Base-by-base conservation (phyloP, 2,329 filamentous ascomycete species). In the Pyrenochaeta sp. region DNA sequence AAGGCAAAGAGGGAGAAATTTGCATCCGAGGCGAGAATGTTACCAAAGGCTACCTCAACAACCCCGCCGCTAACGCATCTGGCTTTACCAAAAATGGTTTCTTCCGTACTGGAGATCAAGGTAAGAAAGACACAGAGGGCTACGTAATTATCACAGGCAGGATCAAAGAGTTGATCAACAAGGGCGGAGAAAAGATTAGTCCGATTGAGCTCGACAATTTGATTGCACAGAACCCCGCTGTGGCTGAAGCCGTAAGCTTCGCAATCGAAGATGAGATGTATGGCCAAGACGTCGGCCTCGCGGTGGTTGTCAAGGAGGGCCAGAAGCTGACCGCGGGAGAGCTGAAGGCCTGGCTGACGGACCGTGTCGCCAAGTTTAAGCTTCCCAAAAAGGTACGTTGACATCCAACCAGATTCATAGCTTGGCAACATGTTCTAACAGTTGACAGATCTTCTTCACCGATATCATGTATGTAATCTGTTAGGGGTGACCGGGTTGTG, bases 151-250 rank as follows among this genome's bases (percentile, higher is more conserved):
- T 96, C 76, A 96, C 92, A 0, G 92, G 92, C n/a, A 84, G 92
- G 47, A 96, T 96, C 78, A 96, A 96, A 82, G 92, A 96, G 77
- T 82, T 96, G 46, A 96, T 96, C 81, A 92, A 92, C 78, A 93
- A 94, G 77, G 91, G 90, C 49, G 91, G 91, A 54, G 91, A 96
- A 79, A 95, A 95, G 80, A 95, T 96, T 72, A 90, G 87, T 62
- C 91, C 92, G 1, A 93, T 95, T 49, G 91, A 96, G 78, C 82
- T 96, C 30, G 91, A 96, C 80, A 96, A 96, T 63, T 86, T 90
- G 11, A 80, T 96, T 23, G 83, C 88, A n/a, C 83, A 89, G 51
- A 86, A 94, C 71, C 85, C 89, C 9, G 84, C 86, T 31, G 84
- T 95, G 1, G 82, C 84, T 1, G 91, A 96, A 76, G 91, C 90